A percentile compares a stretch with the other conserved stretches of the same genome.
Evolutionary conservation across 2,329 filamentous ascomycete genomes (phyloP).

Genomic region (Colletotrichum filicis): DNA sequence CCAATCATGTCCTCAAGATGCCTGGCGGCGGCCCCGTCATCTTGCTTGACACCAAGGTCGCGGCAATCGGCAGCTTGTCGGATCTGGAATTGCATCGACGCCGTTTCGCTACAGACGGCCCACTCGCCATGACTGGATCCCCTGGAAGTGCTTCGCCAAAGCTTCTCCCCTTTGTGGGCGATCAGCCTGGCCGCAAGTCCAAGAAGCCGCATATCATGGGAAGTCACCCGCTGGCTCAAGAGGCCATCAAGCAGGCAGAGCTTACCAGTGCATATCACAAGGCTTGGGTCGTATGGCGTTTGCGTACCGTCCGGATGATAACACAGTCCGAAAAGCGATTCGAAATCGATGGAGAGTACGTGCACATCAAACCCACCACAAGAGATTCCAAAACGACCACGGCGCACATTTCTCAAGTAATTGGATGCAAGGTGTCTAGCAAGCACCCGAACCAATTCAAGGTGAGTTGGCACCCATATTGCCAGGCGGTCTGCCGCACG

Average conservation of each 20-base stretch:
- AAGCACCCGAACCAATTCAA: constrained; percentile 86
- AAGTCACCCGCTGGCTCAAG: constrained; percentile 74
- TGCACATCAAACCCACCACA: constrained; percentile 83
- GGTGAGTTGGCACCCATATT: constrained; percentile 55
- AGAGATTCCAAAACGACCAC: constrained; percentile 78
- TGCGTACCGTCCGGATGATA: constrained; percentile 84
- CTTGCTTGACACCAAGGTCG: constrained; percentile 80
- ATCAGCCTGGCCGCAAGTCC: constrained; percentile 53
- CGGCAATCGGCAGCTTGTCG: constrained; percentile 78
- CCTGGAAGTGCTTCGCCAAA: constrained; percentile 79
- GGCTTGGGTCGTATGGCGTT: constrained; percentile 83
- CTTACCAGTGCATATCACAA: constrained; percentile 71
- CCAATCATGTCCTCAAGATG: constrained; percentile 81
- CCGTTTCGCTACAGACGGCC: constrained; percentile 80
- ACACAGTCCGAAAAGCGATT: constrained; percentile 80
- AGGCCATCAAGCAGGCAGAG: constrained; percentile 69
- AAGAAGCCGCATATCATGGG: constrained; percentile 64
- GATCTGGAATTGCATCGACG: constrained; percentile 81
- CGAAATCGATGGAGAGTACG: constrained; percentile 86
- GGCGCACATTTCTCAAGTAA: constrained; percentile 83
- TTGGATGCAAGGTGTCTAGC: constrained; percentile 83
- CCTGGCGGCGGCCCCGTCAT: constrained; percentile 80
- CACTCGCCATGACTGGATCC: constrained; percentile 74
- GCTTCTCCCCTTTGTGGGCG: constrained; percentile 64
- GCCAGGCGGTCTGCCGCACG: neutral